phyloP scores from a whole-genome alignment of 441 rosid genomes.

The Francoa sonchifolia region DNA sequence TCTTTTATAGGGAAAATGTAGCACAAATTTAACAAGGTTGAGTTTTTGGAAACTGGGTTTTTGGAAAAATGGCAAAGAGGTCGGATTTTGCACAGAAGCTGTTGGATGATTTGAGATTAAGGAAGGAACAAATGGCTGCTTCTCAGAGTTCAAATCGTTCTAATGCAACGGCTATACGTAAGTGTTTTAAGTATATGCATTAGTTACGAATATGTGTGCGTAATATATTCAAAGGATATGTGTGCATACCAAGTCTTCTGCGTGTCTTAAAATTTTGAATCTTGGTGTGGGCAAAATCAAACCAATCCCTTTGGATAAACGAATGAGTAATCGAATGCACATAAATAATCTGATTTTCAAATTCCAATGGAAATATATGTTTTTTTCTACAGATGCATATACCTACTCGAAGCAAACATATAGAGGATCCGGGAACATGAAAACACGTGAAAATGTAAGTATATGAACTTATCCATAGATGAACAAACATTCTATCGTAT shows the following conservation, averaged over 20 bases:
- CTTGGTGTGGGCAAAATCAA: background rate
- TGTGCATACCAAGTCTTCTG: too few species aligned
- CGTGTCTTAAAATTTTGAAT: background rate
- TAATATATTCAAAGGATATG: background rate
- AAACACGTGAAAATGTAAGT: conserved; percentile 40
- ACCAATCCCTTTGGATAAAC: background rate
- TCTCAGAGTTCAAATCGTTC: conserved; percentile 37
- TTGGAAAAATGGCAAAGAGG: conserved; percentile 52
- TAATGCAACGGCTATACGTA: conserved; percentile 31
- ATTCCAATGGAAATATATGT: background rate
- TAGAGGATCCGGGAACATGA: conserved; percentile 37
- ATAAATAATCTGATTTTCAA: background rate
- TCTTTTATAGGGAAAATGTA: conserved; percentile 5
- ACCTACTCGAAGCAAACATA: conserved; percentile 31
- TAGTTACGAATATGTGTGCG: background rate
- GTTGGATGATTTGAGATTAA: conserved; percentile 65
- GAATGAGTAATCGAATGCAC: background rate
- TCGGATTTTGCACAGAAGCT: conserved; percentile 90
- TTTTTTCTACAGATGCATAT: conserved; percentile 37
- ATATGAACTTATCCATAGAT: too few species aligned
- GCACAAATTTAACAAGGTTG: background rate
- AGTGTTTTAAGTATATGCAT: conserved; percentile 14
- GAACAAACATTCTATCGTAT: too few species aligned
- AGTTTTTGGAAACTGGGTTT: background rate
- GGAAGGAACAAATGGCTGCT: conserved; percentile 61